Base-by-base conservation (phyloP, 2,329 filamentous ascomycete species). In the Aspergillus sp. region DNA sequence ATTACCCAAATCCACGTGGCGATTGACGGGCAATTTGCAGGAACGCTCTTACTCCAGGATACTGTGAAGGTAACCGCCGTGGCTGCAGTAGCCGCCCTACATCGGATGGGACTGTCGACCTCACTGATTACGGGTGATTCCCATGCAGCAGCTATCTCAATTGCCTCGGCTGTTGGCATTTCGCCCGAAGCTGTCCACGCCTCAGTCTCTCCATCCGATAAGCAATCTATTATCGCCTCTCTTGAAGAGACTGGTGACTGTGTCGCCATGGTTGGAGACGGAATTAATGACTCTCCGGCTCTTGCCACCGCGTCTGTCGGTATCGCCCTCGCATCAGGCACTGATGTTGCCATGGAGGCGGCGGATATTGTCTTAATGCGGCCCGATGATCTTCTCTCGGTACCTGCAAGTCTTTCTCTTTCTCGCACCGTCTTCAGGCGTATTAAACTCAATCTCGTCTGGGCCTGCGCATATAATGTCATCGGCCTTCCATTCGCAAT, bases 201-300 rank as follows among this genome's bases (percentile, higher is more conserved):
- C 12, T 90, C 90, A n/a, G 90, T 93, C 48, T 91, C 90, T 4
- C 95, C 95, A 0, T 88, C 91, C 62, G 90, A 96, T 77, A 99
- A 99, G 73, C 93, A 96, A 72, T 81, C 84, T 27, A 96, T 98
- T 65, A 83, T 99, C 66, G 84, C 86, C 50, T 79, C 88, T 54
- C 83, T 98, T 17, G 91, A 97, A 76, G 79, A 82, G 0, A 75
- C 81, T 51, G 91, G 91, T 60, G 85, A 92, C 66, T 81, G 89
- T 50, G 91, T 98, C 25, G 95, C 91, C 65, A 99, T 99, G 95
- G 93, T 98, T 14, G 93, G 95, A 52, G 95, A 99, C 73, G 95
- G 95, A 43, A 97, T 99, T 83, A 99, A 99, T 76, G 95, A 99
- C 78, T 96, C 92, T 0, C 95, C 95, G 0, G 95, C 95, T 0